Evolutionary conservation across 1,284 basidiomycete species (phyloP), one percentile per base, ranked within the genome.

Genomic region (Heterobasidion occidentale): DNA sequence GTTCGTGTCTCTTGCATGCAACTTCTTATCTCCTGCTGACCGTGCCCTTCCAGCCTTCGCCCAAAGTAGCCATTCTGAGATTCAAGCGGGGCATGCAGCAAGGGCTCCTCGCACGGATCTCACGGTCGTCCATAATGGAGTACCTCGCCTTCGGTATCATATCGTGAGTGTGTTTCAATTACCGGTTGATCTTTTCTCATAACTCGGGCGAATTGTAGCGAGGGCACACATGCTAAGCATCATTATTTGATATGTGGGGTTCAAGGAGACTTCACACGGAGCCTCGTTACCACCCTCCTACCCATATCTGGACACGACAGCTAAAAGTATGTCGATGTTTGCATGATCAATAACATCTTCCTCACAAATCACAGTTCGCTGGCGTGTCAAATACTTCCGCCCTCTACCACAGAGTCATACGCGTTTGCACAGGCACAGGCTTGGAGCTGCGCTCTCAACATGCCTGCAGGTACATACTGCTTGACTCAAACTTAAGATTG

Each of bases 21-120:
- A 9, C 34, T 34, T 19, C 5, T 54, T 44, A 35, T 46, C 33
- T 44, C 15, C 53, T 56, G 55, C 61, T 14, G 60, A 38, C 58
- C 56, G 38, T 36, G 44, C 54, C 34, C 54, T 56, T 58, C 53
- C 64, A 86, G 84, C 83, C 84, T 52, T 87, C 84, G 33, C 78
- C 82, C 9, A 86, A 86, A 65, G 84, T 85, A 17, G 83, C 79
- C 9, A 73, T 87, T 52, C 68, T 88, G 55, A 78, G 81, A 51
- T 86, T 86, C 62, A 77, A 84, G 67, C 76, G 84, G 51, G 84
- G 84, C 36, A 86, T 88, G 82, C 83, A 86, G 66, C 84, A 86
- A 65, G 85, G 84, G 12, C 74, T 87, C 52, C 69, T 86, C 49
- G 78, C 82, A 61, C 79, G 85, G 60, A 82, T 88, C 64, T 81